Base-by-base conservation (phyloP, 208 protist genomes). In the Trypanosoma avium region DNA sequence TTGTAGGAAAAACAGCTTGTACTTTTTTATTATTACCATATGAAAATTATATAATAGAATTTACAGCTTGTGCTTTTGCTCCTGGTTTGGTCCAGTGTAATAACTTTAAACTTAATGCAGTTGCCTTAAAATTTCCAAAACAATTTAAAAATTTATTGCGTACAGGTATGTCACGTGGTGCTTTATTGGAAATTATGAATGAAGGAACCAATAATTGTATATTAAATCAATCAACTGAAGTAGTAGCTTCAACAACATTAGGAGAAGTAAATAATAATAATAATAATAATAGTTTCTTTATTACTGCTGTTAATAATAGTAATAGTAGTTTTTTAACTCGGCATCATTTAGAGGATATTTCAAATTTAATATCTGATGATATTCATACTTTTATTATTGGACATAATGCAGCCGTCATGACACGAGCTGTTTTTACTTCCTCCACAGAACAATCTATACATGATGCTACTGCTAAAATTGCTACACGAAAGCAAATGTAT, bases 21-120 rank as follows among this genome's bases (percentile, higher is more conserved):
- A 60, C 52, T 21, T 94, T 94, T 61, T 45, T 90, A 22, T 71
- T 94, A 24, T 60, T 86, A 49, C 88, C 88, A 3, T 80, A 86
- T 38, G 77, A 85, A 12, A 77, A 47, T 22, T 64, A 88, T 56
- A 67, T 68, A 35, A 60, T 94, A 35, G 30, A 45, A 8, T 87
- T 94, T 43, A 85, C 82, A 8, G 88, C 82, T 26, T 77, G 79
- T 63, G 66, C 82, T 15, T 67, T 86, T 40, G 61, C 66, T 10
- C 80, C 82, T 19, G 84, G 87, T 29, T n/a, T 93, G 19, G 79
- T 83, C 17, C 67, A 93, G 50, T 89, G 82, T 50, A 87, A 90
- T 52, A 56, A 60, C 58, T 79, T 92, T 64, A 48, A 73, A 17
- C 70, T 92, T n/a, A 65, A 35, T 12, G 86, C 77, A 3, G 61